Percentiles rank a stretch among this genome's conserved stretches.
Conservation (phyloP, 768 basidiomycete species). For the Boletus speciosus region DNA sequence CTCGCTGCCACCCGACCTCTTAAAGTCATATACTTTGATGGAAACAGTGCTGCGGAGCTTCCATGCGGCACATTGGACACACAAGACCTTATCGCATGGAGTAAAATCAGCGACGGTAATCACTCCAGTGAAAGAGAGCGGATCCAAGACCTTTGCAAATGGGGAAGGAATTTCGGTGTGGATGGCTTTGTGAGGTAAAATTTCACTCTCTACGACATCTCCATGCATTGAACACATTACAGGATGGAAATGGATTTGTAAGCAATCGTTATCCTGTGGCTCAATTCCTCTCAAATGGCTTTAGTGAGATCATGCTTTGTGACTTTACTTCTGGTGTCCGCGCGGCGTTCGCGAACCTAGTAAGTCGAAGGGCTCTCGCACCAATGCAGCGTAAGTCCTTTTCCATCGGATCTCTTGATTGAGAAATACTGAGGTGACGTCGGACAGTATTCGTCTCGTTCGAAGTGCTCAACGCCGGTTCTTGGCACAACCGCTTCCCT, state of each 20-base stretch:
- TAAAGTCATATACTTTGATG: conserved; percentile 52
- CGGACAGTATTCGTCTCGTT: background rate
- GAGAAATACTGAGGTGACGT: background rate
- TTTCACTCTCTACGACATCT: background rate
- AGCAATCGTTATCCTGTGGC: background rate
- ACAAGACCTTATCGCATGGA: conserved; percentile 48
- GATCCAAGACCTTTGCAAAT: conserved; percentile 39
- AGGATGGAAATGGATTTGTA: conserved; percentile 35
- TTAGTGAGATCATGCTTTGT: conserved; percentile 38
- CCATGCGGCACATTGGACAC: conserved; percentile 40
- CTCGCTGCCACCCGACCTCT: conserved; percentile 30
- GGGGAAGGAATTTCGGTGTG: conserved; percentile 39
- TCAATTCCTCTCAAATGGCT: background rate
- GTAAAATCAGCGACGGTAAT: conserved; percentile 19
- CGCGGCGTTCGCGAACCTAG: conserved; percentile 17
- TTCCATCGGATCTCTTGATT: background rate
- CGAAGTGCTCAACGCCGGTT: conserved; percentile 16
- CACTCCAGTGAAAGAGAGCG: conserved; percentile 32
- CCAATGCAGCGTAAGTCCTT: background rate
- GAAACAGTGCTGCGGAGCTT: conserved; percentile 46
- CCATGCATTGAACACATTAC: background rate
- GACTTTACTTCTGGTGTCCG: conserved; percentile 29
- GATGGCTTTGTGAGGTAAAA: conserved; percentile 47
- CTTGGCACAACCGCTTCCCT: conserved; percentile 35
- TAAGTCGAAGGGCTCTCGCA: rapidly evolving